Evolutionary conservation across 2,329 filamentous ascomycete genomes (phyloP).

Genomic region (Colletotrichum nymphaeae): DNA sequence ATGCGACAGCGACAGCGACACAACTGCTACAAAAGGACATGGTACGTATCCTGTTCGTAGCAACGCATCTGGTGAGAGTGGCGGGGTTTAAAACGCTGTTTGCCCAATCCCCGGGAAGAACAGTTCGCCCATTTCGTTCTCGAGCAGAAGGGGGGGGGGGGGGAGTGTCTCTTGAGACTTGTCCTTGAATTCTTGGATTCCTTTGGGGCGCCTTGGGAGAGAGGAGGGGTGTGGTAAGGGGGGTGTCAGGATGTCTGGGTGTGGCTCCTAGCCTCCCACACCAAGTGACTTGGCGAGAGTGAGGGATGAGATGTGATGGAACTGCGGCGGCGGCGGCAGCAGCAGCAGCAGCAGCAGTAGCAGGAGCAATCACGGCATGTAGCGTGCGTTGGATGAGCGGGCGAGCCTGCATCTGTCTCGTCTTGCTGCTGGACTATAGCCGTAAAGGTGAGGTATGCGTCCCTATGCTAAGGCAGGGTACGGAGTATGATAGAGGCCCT

Average conservation of each 20-base stretch:
- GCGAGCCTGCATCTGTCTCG: background rate
- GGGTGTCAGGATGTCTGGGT: constrained; percentile 33
- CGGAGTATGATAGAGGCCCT: background rate
- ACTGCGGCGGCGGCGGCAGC: background rate
- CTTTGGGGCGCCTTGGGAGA: background rate
- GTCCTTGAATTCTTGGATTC: too few species aligned
- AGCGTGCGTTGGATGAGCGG: background rate
- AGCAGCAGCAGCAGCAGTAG: constrained; percentile 8
- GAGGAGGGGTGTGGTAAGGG: background rate
- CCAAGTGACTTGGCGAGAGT: constrained; percentile 30
- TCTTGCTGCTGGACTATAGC: background rate
- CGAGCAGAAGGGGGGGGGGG: constrained; percentile 33
- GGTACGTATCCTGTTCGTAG: constrained; percentile 25
- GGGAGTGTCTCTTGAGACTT: background rate
- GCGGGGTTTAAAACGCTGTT: constrained; percentile 33
- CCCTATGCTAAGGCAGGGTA: background rate
- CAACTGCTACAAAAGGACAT: constrained; percentile 5
- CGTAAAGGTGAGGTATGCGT: background rate
- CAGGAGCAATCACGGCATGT: constrained; percentile 24
- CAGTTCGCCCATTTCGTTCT: constrained; percentile 25
- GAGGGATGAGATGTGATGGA: constrained; percentile 36
- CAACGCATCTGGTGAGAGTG: constrained; percentile 28
- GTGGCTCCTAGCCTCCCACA: constrained; percentile 11
- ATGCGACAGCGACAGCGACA: background rate
- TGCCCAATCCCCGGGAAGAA: constrained; percentile 35